Evolutionary conservation across 2,329 filamentous ascomycete genomes (phyloP).

Genomic region (Verruconis gallopava): DNA sequence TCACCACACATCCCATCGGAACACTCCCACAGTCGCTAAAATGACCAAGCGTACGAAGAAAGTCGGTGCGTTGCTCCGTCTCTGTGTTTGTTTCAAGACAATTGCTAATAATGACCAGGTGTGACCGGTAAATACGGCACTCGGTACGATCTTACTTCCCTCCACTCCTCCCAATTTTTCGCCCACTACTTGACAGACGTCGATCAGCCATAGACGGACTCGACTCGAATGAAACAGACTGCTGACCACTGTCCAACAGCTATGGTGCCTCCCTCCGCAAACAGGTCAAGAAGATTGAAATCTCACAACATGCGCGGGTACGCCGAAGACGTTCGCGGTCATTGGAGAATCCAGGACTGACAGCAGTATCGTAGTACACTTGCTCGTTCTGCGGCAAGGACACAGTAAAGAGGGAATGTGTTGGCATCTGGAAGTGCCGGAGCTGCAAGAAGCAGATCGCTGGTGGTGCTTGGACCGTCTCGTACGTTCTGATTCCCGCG

Average conservation of each 20-base stretch:
- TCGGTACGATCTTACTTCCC: slow-evolving; percentile 49
- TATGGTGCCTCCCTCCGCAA: slow-evolving; percentile 99
- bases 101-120: slow-evolving; percentile 41
- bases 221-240: background rate
- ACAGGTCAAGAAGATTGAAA: slow-evolving; percentile 99
- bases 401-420: slow-evolving; percentile 75
- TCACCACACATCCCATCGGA: background rate
- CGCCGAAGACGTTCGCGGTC: too few species aligned
- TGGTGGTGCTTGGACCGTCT: slow-evolving; percentile 87
- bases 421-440: slow-evolving; percentile 96
- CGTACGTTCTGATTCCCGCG: slow-evolving; percentile 63
- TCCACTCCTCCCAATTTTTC: slow-evolving; percentile 6
- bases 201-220: background rate
- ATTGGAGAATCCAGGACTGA: too few species aligned
- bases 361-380: slow-evolving; percentile 11
- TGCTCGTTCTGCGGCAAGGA: slow-evolving; percentile 99
- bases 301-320: slow-evolving; percentile 74
- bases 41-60: slow-evolving; percentile 94
- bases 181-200: background rate
- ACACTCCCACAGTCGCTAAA: slow-evolving; percentile 33
- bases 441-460: slow-evolving; percentile 89
- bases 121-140: slow-evolving; percentile 98
- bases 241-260: slow-evolving; percentile 33
- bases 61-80: slow-evolving; percentile 8
- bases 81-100: slow-evolving; percentile 5